These are phyloP conservation scores for Paecilomyces variotii DNA, from an alignment of 2,329 filamentous ascomycete species.

Conservation along the genomic window DNA sequence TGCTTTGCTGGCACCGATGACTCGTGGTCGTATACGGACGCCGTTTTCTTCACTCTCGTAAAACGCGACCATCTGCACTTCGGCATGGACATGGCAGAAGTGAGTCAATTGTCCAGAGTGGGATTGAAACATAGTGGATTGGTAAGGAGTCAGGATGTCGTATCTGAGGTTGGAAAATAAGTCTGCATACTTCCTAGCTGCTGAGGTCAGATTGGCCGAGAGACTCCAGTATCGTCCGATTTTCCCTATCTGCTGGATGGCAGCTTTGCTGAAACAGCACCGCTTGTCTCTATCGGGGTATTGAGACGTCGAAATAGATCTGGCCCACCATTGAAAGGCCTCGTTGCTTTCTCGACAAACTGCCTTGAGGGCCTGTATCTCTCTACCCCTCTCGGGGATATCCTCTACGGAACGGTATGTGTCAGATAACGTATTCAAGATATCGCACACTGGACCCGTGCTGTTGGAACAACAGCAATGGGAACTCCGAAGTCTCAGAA, in stretches of 20 bases:
- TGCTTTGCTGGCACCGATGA: constrained; percentile 13
- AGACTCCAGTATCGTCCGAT: constrained; percentile 11
- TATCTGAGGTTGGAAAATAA: constrained; percentile 4
- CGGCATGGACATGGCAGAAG: constrained; percentile 10
- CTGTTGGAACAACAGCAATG: neutral
- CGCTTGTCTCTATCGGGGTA: neutral
- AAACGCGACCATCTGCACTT: constrained; percentile 12
- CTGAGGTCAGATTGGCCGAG: constrained; percentile 5
- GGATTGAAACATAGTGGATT: neutral
- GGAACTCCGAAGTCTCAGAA: neutral
- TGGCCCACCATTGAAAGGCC: constrained; percentile 2
- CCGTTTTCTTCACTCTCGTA: constrained; percentile 2
- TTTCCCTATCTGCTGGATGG: constrained; percentile 8
- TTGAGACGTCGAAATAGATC: neutral
- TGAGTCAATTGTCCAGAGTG: neutral
- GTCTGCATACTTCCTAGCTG: constrained; percentile 4
- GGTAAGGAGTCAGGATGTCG: constrained; percentile 4
- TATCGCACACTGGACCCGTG: neutral
- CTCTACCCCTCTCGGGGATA: neutral
- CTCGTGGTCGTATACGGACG: constrained; percentile 5
- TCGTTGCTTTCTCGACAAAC: constrained; percentile 4
- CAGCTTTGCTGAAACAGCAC: constrained; percentile 1
- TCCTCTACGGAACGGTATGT: neutral
- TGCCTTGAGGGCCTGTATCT: constrained; percentile 1
- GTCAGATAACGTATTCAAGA: neutral